Evolutionary conservation across 331 rosid species (phyloP).

Genomic region (Spiraea crenata): DNA sequence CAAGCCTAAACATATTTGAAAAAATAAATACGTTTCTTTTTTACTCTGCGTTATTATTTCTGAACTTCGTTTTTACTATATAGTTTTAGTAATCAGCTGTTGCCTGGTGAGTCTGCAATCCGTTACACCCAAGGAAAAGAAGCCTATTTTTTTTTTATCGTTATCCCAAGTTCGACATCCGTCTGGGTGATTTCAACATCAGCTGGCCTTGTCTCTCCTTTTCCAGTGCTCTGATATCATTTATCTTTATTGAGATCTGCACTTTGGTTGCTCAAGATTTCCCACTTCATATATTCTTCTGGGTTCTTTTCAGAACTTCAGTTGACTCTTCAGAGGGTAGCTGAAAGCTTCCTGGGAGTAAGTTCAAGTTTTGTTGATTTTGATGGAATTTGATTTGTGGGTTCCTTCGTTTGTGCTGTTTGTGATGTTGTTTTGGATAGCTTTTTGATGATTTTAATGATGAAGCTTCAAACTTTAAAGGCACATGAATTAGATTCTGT

Average conservation of each 20-base stretch:
- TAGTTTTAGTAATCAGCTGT: neutral
- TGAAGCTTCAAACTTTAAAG: neutral
- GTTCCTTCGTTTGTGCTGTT: conserved; percentile 10
- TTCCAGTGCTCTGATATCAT: conserved; percentile 12
- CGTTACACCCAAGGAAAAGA: conserved; percentile 18
- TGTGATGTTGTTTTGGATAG: conserved; percentile 18
- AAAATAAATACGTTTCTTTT: neutral
- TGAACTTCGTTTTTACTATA: neutral
- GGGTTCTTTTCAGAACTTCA: neutral
- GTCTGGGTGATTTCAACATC: conserved; percentile 32
- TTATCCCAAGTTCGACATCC: conserved; percentile 26
- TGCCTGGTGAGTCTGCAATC: conserved; percentile 7
- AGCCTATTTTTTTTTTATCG: neutral
- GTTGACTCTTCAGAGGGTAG: neutral
- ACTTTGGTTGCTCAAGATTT: conserved; percentile 15
- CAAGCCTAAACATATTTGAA: neutral
- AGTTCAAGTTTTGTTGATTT: conserved; percentile 11
- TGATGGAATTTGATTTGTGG: conserved; percentile 19
- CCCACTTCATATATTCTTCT: conserved; percentile 13
- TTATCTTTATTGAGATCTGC: conserved; percentile 40
- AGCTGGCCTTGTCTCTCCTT: conserved; percentile 41
- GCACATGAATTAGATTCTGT: neutral
- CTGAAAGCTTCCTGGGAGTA: conserved; percentile 9
- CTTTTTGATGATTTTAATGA: conserved; percentile 11
- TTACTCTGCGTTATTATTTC: neutral